A percentile compares a stretch with the other conserved stretches of the same genome.
These are phyloP conservation scores for Apiotrichum veenhuisii DNA, from an alignment of 1,284 basidiomycete genomes.

Conservation along the genomic window DNA sequence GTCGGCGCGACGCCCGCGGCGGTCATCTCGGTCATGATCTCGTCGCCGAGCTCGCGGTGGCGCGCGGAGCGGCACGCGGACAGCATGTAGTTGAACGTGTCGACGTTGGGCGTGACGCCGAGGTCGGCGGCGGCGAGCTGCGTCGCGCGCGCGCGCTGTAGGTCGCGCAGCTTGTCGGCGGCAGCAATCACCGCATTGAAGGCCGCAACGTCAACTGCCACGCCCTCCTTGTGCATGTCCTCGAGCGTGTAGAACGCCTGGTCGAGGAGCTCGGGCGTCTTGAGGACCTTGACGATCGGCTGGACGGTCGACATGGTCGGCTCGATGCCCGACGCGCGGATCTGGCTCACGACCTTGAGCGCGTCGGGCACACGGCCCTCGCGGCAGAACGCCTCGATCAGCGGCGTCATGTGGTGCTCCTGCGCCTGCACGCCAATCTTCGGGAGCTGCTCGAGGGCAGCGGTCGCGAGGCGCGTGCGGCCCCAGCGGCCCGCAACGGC, in stretches of 20 bases:
- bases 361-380: conserved; percentile 42
- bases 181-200: conserved; percentile 67
- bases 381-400: conserved; percentile 46
- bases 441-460: conserved; percentile 60
- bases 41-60: conserved; percentile 39
- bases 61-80: conserved; percentile 56
- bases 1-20: conserved; percentile 54
- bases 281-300: conserved; percentile 56
- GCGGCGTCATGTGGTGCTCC: conserved; percentile 54
- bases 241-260: conserved; percentile 63
- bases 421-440: conserved; percentile 54
- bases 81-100: conserved; percentile 68
- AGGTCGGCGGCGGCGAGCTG: conserved; percentile 64
- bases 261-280: conserved; percentile 59
- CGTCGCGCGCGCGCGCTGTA: conserved; percentile 71
- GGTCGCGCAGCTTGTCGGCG: conserved; percentile 59
- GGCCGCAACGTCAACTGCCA: conserved; percentile 57
- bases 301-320: conserved; percentile 34
- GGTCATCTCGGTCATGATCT: conserved; percentile 38
- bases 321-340: conserved; percentile 32
- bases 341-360: conserved; percentile 31
- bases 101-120: conserved; percentile 57
- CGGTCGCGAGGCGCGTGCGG: conserved; percentile 62
- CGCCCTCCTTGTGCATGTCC: conserved; percentile 57
- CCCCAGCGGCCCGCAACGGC: conserved; percentile 68